phyloP scores from a whole-genome alignment of 164 flowering plant genomes.

The Kingdonia uniflora region DNA sequence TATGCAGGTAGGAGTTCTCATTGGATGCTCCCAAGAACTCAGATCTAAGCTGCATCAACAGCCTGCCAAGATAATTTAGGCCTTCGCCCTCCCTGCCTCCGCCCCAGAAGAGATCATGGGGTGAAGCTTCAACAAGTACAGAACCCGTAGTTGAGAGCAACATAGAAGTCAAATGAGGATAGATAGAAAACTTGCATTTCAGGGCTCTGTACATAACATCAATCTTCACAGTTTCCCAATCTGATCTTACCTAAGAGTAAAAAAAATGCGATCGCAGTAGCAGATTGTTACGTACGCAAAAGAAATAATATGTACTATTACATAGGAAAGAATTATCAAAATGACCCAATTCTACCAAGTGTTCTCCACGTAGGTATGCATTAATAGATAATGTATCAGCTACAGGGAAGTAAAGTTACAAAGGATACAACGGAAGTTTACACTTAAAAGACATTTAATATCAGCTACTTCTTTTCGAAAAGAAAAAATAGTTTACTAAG shows the following conservation, averaged over 20 bases:
- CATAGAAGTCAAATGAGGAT: constrained; percentile 77
- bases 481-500: no score
- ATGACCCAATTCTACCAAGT: no score
- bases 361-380: no score
- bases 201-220: constrained; percentile 83
- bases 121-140: constrained; percentile 93
- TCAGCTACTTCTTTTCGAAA: no score
- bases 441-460: no score
- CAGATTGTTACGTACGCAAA: no score
- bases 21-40: constrained; percentile 88
- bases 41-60: constrained; percentile 82
- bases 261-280: neutral
- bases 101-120: constrained; percentile 97
- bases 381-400: no score
- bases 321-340: no score
- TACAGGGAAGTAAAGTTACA: no score
- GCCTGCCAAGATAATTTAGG: constrained; percentile 75
- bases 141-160: constrained; percentile 80
- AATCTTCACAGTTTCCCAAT: constrained; percentile 70
- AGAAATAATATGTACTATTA: no score
- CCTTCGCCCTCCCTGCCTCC: constrained; percentile 97
- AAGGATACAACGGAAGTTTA: no score
- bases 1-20: no score
- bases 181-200: constrained; percentile 84
- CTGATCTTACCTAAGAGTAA: constrained; percentile 56